A percentile compares a stretch with the other conserved stretches of the same genome.
These are phyloP conservation scores for Moesziomyces sp. DNA, from an alignment of 1,284 basidiomycete species.

Conservation along the genomic window DNA sequence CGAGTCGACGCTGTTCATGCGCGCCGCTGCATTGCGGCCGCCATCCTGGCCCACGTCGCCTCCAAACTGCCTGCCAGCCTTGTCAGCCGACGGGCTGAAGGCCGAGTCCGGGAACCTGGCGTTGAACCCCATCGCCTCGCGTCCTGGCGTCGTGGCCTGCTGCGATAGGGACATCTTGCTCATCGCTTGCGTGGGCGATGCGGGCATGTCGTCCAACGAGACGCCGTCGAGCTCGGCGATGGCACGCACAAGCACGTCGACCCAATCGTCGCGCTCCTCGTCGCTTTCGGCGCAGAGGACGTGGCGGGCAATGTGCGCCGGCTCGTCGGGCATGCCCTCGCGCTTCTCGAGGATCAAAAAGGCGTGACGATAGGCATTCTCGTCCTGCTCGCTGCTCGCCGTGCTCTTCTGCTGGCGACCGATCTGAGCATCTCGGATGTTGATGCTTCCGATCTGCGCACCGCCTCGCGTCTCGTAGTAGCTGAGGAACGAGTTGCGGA, in stretches of 20 bases:
- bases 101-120: conserved; percentile 18
- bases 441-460: conserved; percentile 85
- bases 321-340: conserved; percentile 67
- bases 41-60: conserved; percentile 21
- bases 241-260: conserved; percentile 79
- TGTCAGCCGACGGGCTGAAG: conserved; percentile 31
- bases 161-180: conserved; percentile 39
- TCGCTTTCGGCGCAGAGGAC: conserved; percentile 97
- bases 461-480: conserved; percentile 91
- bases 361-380: conserved; percentile 93
- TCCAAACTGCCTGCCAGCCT: conserved; percentile 6
- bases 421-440: conserved; percentile 87
- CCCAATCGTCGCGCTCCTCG: conserved; percentile 90
- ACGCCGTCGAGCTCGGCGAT: conserved; percentile 49
- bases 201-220: conserved; percentile 22
- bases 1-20: conserved; percentile 38
- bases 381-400: conserved; percentile 72
- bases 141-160: conserved; percentile 9
- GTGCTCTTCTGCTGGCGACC: conserved; percentile 74
- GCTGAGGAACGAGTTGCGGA: conserved; percentile 81
- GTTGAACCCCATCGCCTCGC: conserved; percentile 20
- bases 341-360: conserved; percentile 93
- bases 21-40: conserved; percentile 11
- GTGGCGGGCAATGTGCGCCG: conserved; percentile 79
- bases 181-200: conserved; percentile 38